These are phyloP conservation scores for Inosperma sp. DNA, from an alignment of 768 basidiomycete genomes.

Conservation along the genomic window DNA sequence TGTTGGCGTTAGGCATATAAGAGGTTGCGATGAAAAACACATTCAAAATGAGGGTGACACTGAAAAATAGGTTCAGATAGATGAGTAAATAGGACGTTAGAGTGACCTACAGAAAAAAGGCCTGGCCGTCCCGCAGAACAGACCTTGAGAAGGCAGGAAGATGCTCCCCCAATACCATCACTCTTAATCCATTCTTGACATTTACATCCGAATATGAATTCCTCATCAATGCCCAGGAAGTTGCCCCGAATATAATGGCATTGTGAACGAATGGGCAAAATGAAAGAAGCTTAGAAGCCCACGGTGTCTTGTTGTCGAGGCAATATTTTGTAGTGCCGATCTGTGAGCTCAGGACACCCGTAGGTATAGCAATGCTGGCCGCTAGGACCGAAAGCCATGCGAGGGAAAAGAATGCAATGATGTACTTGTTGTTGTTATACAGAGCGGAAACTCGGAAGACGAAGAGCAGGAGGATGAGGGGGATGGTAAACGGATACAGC, in stretches of 20 bases:
- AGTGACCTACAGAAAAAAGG: conserved; percentile 29
- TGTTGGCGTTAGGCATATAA: neutral
- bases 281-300: conserved; percentile 9
- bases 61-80: neutral
- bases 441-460: too few relatives aligned
- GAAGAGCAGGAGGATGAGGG: too few relatives aligned
- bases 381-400: conserved; percentile 32
- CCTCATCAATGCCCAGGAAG: conserved; percentile 26
- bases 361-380: conserved; percentile 21
- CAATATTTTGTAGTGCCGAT: conserved; percentile 26
- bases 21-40: conserved; percentile 8
- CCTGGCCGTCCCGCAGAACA: conserved; percentile 28
- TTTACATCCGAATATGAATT: conserved; percentile 8
- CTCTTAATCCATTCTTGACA: conserved; percentile 9
- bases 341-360: conserved; percentile 17
- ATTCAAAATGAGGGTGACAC: conserved; percentile 9
- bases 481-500: too few relatives aligned
- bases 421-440: conserved; percentile 14
- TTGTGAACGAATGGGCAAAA: conserved; percentile 24
- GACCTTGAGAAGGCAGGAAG: conserved; percentile 26
- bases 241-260: conserved; percentile 27
- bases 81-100: neutral
- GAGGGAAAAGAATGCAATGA: conserved; percentile 23
- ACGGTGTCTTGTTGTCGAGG: conserved; percentile 11
- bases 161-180: conserved; percentile 20